Conservation (phyloP, 1,284 basidiomycete genomes). For the Rugosomyces carneus region DNA sequence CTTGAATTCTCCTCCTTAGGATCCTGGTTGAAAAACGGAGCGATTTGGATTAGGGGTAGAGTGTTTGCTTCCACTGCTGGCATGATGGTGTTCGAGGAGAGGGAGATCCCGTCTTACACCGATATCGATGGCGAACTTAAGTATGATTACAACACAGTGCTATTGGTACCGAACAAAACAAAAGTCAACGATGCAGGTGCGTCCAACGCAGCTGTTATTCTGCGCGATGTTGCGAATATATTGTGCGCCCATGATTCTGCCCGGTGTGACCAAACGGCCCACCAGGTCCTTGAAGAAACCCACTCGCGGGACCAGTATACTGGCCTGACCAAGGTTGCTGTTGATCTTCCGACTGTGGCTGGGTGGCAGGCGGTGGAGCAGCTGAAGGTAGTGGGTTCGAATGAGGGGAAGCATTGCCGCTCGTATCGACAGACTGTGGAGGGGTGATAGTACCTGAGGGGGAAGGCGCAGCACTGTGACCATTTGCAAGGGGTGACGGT, state of each 20-base stretch:
- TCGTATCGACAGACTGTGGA: constrained; percentile 13
- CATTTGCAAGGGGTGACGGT: constrained; percentile 19
- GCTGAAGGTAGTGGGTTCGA: constrained; percentile 21
- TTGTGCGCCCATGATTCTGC: constrained; percentile 49
- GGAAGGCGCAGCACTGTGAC: constrained; percentile 16
- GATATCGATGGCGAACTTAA: too few species aligned
- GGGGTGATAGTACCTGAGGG: constrained; percentile 20
- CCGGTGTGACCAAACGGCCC: constrained; percentile 27
- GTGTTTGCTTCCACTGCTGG: constrained; percentile 11
- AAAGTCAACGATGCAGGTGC: neutral
- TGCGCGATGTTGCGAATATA: constrained; percentile 42
- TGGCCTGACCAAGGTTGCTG: constrained; percentile 28
- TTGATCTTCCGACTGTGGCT: constrained; percentile 18
- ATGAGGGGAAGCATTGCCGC: constrained; percentile 21
- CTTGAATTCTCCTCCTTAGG: constrained; percentile 28
- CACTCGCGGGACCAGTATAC: constrained; percentile 41
- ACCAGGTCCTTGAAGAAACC: constrained; percentile 35
- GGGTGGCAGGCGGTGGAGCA: constrained; percentile 20
- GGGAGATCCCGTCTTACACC: neutral
- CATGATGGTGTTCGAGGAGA: constrained; percentile 7
- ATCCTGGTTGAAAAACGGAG: constrained; percentile 43
- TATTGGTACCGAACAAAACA: too few species aligned
- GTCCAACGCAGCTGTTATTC: constrained; percentile 17
- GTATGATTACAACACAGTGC: too few species aligned
- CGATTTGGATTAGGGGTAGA: constrained; percentile 53